phyloP scores from a whole-genome alignment of 1,284 basidiomycete species.

The Tremellales sp. region DNA sequence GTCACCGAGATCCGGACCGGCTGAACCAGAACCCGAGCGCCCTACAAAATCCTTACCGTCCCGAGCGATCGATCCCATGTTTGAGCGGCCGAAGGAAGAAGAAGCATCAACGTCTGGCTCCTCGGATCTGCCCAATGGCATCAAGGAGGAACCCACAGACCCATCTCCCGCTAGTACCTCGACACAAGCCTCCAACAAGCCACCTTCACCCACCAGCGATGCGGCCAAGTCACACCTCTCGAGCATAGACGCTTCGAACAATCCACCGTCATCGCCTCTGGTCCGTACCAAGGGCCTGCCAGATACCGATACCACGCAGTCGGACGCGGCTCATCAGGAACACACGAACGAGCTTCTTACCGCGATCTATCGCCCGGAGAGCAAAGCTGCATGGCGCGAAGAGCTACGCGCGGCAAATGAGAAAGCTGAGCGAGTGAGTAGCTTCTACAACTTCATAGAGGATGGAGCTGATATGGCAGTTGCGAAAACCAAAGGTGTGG shows the following conservation, averaged over 20 bases:
- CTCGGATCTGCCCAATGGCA: not conserved
- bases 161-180: not conserved
- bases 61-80: conserved; percentile 22
- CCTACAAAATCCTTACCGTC: conserved; percentile 41
- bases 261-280: conserved; percentile 36
- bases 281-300: conserved; percentile 22
- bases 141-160: not conserved
- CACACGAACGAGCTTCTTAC: conserved; percentile 59
- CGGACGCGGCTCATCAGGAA: conserved; percentile 18
- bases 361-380: conserved; percentile 80
- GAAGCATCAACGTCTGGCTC: no score
- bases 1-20: not conserved
- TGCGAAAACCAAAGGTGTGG: no score
- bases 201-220: not conserved
- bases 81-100: conserved; percentile 1
- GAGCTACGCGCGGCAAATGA: conserved; percentile 49
- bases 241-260: not conserved
- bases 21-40: conserved; percentile 18
- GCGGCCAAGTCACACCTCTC: conserved; percentile 1
- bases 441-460: not conserved
- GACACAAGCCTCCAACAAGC: not conserved
- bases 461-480: not conserved
- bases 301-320: conserved; percentile 7
- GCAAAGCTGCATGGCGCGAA: conserved; percentile 76
- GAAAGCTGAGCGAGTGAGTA: conserved; percentile 37